Conservation (phyloP, 192 early-diverging fungal genomes). For the Backusella luteola region DNA sequence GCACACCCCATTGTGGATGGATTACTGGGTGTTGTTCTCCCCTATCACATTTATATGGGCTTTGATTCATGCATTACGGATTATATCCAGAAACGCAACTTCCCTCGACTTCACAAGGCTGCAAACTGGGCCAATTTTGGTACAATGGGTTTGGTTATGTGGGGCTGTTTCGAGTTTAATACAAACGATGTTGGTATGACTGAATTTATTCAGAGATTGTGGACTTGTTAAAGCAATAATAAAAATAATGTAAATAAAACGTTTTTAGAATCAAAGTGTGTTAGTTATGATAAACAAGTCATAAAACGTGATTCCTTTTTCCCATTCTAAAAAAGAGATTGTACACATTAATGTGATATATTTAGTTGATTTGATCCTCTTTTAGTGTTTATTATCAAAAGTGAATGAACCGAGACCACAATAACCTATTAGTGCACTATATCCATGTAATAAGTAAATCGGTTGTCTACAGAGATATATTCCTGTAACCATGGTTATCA, state of each 20-base stretch:
- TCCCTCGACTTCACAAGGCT: constrained; percentile 59
- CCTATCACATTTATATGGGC: constrained; percentile 74
- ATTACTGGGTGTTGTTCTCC: constrained; percentile 85
- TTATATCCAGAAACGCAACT: constrained; percentile 77
- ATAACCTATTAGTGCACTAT: too few relatives aligned
- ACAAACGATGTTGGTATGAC: constrained; percentile 95
- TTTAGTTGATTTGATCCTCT: too few relatives aligned
- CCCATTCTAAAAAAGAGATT: too few relatives aligned
- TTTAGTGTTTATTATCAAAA: too few relatives aligned
- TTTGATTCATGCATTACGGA: constrained; percentile 60
- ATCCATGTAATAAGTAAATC: too few relatives aligned
- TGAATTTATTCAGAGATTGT: constrained; percentile 77
- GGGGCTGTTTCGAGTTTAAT: constrained; percentile 93
- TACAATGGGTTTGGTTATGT: constrained; percentile 69
- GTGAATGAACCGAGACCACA: too few relatives aligned
- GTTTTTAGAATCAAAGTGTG: too few relatives aligned
- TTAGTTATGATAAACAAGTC: too few relatives aligned
- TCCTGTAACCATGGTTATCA: too few relatives aligned
- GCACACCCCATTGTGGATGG: constrained; percentile 87
- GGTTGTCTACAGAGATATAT: too few relatives aligned
- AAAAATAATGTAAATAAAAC: neutral
- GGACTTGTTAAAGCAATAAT: constrained; percentile 68
- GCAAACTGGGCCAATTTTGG: constrained; percentile 63
- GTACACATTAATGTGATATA: too few relatives aligned
- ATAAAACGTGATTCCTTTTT: too few relatives aligned